Evolutionary conservation across 2,329 filamentous ascomycete species (phyloP), one percentile per base, ranked within the genome.

Genomic region (Colletotrichum ledebouriae): DNA sequence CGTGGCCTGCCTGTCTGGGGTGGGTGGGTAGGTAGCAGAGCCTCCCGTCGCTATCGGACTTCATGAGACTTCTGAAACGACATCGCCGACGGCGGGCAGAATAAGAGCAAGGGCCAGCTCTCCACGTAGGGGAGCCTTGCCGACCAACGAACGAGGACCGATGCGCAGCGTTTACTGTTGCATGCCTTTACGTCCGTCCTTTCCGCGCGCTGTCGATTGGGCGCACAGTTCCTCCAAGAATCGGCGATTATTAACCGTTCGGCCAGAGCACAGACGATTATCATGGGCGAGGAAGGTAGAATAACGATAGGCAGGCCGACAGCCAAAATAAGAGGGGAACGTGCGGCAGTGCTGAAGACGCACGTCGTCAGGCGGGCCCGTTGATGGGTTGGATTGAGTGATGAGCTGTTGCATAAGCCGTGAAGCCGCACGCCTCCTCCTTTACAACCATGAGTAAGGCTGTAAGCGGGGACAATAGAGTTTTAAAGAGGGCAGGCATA

Each of bases 231-330:
- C 33, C 17, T 42, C 12, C 17, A 12, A n/a, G 17, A 41, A 52
- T 63, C 64, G 52, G 53, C 60, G 55, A 64, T 55, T 42, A 64
- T 47, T 49, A 55, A 64, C 53, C 34, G 57, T 15, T 41, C 46
- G 39, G 65, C 61, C 53, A 60, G 39, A 41, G 58, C 58, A 34
- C 34, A 7, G 44, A 20, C 39, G 56, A 47, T 25, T 15, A 17
- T 15, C 13, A 15, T 44, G 29, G 53, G 17, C 13, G 20, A 15
- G 29, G 44, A 52, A 60, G 58, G 58, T 52, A 7, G 29, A 29
- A 22, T 25, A 20, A 33, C 15, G 53, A 17, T 49, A 22, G 33
- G 4, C 34, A 15, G 34, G 29, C 29, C 29, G 29, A 29, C 3
- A 29, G 25, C 25, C 25, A 41, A 17, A 29, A 34, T n/a, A n/a